Conservation (phyloP, 2,329 filamentous ascomycete species). For the Paecilomyces sp. region DNA sequence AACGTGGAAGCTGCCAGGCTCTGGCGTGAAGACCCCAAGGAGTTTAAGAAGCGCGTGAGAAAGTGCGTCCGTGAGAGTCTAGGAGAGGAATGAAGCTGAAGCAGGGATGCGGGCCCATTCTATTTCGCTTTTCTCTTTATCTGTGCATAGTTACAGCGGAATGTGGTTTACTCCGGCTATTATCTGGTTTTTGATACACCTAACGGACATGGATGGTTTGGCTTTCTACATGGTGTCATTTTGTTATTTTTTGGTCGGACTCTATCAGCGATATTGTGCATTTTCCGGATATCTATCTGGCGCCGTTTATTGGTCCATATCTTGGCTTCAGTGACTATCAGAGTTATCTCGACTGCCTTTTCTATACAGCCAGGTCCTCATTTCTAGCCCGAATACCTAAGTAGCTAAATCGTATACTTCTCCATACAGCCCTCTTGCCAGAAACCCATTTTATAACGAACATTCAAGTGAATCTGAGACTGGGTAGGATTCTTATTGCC, state of each 20-base stretch:
- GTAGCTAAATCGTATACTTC: neutral
- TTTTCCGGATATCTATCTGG: neutral
- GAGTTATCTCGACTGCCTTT: neutral
- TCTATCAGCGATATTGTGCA: neutral
- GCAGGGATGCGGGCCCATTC: neutral
- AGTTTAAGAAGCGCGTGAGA: constrained; percentile 73
- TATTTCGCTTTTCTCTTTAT: neutral
- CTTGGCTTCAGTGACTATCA: neutral
- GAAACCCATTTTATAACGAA: no score
- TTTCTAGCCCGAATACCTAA: neutral
- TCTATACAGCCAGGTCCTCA: neutral
- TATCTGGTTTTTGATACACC: neutral
- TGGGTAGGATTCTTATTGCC: no score
- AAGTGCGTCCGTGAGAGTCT: constrained; percentile 74
- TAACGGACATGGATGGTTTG: neutral
- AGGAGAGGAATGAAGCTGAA: constrained; percentile 53
- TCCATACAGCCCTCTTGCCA: neutral
- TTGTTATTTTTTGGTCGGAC: neutral
- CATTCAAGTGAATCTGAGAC: no score
- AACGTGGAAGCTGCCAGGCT: constrained; percentile 89
- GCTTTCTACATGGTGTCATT: neutral
- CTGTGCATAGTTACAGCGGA: neutral
- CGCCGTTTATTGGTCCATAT: neutral
- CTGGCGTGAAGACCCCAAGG: constrained; percentile 71
- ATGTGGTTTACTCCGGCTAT: neutral